Evolutionary conservation across 768 basidiomycete species (phyloP).

Genomic region (Gymnopilus dilepis): DNA sequence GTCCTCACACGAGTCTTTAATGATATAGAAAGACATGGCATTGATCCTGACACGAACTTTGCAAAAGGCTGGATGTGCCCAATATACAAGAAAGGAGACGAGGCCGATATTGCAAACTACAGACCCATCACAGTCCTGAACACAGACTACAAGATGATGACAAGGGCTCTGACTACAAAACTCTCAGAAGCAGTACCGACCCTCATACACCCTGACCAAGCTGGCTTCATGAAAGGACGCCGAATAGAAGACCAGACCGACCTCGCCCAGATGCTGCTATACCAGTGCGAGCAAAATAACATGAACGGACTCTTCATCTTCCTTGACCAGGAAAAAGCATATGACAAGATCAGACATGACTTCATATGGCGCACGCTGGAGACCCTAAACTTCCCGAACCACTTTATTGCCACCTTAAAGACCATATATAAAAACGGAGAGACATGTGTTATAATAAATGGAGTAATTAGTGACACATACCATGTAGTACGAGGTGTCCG

Average conservation of each 20-base stretch:
- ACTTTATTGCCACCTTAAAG: conserved; percentile 35
- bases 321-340: conserved; percentile 13
- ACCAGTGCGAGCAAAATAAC: conserved; percentile 28
- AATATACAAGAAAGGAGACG: conserved; percentile 47
- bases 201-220: conserved; percentile 41
- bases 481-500: conserved; percentile 36
- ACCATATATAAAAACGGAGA: conserved; percentile 34
- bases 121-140: conserved; percentile 43
- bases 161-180: conserved; percentile 20
- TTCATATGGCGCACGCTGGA: conserved; percentile 35
- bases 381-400: conserved; percentile 27
- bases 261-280: conserved; percentile 32
- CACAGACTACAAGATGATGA: conserved; percentile 34
- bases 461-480: conserved; percentile 30
- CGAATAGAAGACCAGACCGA: conserved; percentile 39
- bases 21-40: conserved; percentile 35
- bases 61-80: conserved; percentile 37
- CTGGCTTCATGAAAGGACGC: conserved; percentile 42
- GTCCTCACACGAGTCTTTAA: conserved; percentile 24
- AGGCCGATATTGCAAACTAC: conserved; percentile 38
- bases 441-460: conserved; percentile 42
- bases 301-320: conserved; percentile 27
- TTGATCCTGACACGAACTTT: conserved; percentile 34
- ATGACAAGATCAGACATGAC: conserved; percentile 38
- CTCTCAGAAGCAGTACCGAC: conserved; percentile 21